These are phyloP conservation scores for Phytopythium cucurbitacearum DNA, from an alignment of 352 stramenopile genomes.

Conservation along the genomic window DNA sequence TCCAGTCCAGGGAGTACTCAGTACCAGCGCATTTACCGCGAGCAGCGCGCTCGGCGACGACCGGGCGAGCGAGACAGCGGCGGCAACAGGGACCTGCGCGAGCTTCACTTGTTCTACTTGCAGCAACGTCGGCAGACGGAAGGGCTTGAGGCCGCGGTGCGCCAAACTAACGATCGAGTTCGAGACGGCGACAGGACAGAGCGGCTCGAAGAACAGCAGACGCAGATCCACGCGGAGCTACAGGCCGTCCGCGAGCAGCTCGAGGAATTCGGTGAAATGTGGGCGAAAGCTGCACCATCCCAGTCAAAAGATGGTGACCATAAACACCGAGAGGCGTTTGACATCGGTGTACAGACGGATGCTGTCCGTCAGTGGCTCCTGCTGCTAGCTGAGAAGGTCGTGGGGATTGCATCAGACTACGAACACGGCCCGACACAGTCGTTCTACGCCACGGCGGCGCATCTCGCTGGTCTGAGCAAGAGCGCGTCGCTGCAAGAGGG, in stretches of 20 bases:
- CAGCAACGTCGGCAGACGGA: slow-evolving; percentile 20
- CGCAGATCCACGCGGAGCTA: slow-evolving; percentile 29
- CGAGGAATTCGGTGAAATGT: slow-evolving; percentile 39
- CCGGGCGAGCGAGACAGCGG: slow-evolving; percentile 1
- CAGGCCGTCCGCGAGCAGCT: slow-evolving; percentile 40
- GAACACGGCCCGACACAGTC: slow-evolving; percentile 26
- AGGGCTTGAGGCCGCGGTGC: slow-evolving; percentile 2
- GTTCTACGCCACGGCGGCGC: slow-evolving; percentile 15
- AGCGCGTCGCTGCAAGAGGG: not conserved
- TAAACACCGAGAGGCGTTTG: not conserved
- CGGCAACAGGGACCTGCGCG: slow-evolving; percentile 13
- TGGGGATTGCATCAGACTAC: slow-evolving; percentile 29
- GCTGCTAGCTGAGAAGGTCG: slow-evolving; percentile 41
- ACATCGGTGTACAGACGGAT: slow-evolving; percentile 18
- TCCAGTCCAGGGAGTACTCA: slow-evolving; percentile 25
- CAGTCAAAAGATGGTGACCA: not conserved
- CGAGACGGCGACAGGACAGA: slow-evolving; percentile 6
- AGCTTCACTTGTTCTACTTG: slow-evolving; percentile 27
- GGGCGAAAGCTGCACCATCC: slow-evolving; percentile 9
- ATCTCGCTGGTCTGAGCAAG: slow-evolving; percentile 8
- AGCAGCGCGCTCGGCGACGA: slow-evolving; percentile 16
- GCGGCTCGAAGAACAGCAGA: slow-evolving; percentile 24
- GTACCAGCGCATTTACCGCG: slow-evolving; percentile 31
- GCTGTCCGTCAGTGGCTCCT: slow-evolving; percentile 38
- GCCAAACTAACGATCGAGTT: slow-evolving; percentile 1